Base-by-base conservation (phyloP, 2,329 filamentous ascomycete species). In the Huntiella abstrusa region DNA sequence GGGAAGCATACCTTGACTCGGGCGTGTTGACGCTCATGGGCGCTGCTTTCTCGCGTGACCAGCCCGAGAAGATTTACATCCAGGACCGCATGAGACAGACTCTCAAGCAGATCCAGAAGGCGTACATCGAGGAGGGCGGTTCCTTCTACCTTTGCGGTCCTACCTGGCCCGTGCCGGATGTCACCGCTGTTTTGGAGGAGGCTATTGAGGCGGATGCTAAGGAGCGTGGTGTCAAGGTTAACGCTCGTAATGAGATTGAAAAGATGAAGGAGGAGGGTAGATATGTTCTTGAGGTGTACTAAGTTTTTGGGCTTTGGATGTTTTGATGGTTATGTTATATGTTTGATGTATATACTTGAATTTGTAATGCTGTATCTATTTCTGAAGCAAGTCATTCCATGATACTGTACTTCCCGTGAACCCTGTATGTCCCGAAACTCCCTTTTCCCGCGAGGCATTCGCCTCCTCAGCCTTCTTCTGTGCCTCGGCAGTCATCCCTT, bases 31-130 rank as follows among this genome's bases (percentile, higher is more conserved):
- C 91, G 0, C 73, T 94, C 37, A 75, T 98, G 43, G 91, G 91
- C 45, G 77, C 84, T 44, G 91, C 91, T 38, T 98, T 98, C 71
- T 93, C 84, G 49, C 81, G 91, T 60, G 91, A 98, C 60, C 91
- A 98, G 71, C 82, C 84, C 12, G 73, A 95, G 68, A 98, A 98
- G 77, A 94, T 98, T 53, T 98, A 98, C 65, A 98, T 98, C 58
- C 91, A 98, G 69, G 91, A 98, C 61, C 77, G 87, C 54, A 98
- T 98, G 91, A 73, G 91, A 49, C 73, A 96, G 72, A 85, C 80
- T 0, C 65, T 96, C 50, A 65, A 69, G 39, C 79, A 91, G 52
- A 92, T 98, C 52, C 72, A 85, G 49, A 68, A 86, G 63, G 82
- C 86, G 0, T 96, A 96, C 62, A 75, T 95, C 53, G 68, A 78